Evolutionary conservation across 805 yeast species (phyloP), one percentile per base, ranked within the genome.

Genomic region (Komagataella ulmi): DNA sequence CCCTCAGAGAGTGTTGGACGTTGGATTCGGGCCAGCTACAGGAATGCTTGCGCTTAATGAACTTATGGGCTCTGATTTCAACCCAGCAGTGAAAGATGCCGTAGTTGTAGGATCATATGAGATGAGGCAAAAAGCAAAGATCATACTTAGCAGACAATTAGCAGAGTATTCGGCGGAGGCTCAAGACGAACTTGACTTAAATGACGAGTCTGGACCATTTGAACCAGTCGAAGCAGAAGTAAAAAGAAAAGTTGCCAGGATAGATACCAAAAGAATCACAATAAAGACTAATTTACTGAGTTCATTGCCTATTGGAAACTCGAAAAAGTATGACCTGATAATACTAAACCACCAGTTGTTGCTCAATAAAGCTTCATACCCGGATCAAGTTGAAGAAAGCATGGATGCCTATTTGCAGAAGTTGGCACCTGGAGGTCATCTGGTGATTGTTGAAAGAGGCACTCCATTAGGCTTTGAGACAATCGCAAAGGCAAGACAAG

Each of bases 41-140:
- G 97, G 97, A 1, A 80, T 93, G 71, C 67, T 90, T 14, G 98
- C 95, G 0, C 69, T 89, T 50, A 88, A 90, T 61, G 96, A 89
- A 59, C 59, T 90, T 1, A 79, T 88, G 80, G 89, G 86, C 0
- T 74, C 74, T 2, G 74, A 74, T 0, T 85, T 77, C 67, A 63
- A 66, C 17, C 88, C 95, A 0, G 68, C 67, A 17, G 68, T 70
- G 12, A 87, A 87, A 58, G 88, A 87, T 45, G 81, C 86, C 0
- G 85, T 83, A 21, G 75, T 90, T 17, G 70, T 82, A 17, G 93
- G 96, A 1, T 66, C 78, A 45, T 69, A 57, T 44, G 83, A 80
- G 46, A 89, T 93, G 97, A 78, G 78, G 57, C 76, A 81, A 50
- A 72, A 95, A 50, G 96, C 97, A 1, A 86, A 83, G 64, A 70